Percentiles rank a stretch among this genome's conserved stretches.
Conservation (phyloP, 2,329 filamentous ascomycete genomes). For the Raffaelea deltoideospora region DNA sequence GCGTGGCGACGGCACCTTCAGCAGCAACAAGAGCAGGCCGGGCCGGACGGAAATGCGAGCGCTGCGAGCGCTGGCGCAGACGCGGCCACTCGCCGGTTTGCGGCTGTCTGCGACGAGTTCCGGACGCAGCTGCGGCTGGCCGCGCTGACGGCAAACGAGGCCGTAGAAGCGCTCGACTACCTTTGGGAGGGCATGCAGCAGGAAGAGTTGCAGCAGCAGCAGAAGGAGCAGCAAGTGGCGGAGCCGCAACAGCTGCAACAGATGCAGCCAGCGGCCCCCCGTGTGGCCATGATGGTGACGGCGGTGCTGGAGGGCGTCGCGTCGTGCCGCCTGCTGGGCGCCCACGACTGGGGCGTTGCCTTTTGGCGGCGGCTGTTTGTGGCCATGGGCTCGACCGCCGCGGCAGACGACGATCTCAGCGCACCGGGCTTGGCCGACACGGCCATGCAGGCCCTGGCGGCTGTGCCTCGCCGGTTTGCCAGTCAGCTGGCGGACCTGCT, state of each 20-base stretch:
- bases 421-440: too few species aligned
- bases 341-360: conserved; percentile 2
- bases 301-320: conserved; percentile 4
- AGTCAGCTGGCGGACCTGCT: neutral
- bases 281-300: neutral
- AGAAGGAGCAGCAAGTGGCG: too few species aligned
- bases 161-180: neutral
- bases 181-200: conserved; percentile 1
- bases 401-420: neutral
- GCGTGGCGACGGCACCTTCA: conserved; percentile 3
- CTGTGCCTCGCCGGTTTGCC: neutral
- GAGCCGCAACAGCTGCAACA: too few species aligned
- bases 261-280: neutral
- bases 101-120: conserved; percentile 5
- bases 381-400: too few species aligned
- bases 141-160: conserved; percentile 6
- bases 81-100: neutral
- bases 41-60: too few species aligned
- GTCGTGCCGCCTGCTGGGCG: conserved; percentile 3
- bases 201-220: too few species aligned
- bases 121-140: conserved; percentile 6
- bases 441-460: neutral
- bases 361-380: conserved; percentile 7
- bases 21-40: too few species aligned
- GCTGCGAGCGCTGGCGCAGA: too few species aligned